Evolutionary conservation across 1,139 yeast species (phyloP), one percentile per base, ranked within the genome.

Genomic region (Cylindricascospora bacillispora): DNA sequence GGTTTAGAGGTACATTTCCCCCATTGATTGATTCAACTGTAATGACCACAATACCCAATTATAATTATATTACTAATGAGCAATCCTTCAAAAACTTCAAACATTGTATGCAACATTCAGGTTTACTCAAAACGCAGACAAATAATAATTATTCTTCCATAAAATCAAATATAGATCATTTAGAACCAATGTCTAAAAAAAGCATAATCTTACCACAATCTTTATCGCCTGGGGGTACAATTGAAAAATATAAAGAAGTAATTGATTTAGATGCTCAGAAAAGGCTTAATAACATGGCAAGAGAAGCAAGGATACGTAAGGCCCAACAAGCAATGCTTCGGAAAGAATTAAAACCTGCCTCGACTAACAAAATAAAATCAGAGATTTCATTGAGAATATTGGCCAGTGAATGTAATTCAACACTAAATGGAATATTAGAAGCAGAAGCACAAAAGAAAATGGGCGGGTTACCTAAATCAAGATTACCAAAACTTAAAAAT

Each of bases 221-320:
- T 1, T 67, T 86, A 48, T 85, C 95, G 17, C 97, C 97, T 11
- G 89, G 89, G 41, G 86, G 85, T 45, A 83, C 95, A 29, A 79
- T 75, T 53, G 76, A 67, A 56, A 86, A 86, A 57, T 86, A 86
- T 57, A 79, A 77, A 54, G 93, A 82, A 49, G 74, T 75, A 33
- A 46, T 54, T 15, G 59, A 55, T 34, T 31, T 51, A 26, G 56
- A 51, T 25, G 44, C 54, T 13, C 57, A 52, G 35, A 41, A 42
- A 29, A 51, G 40, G 32, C 34, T 52, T 20, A 52, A 52, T 33
- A 55, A 50, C 25, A 32, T 51, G 30, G 56, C 55, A 5, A 43
- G 55, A 23, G 53, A 52, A 32, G 50, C 54, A 17, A 49, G 56
- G 31, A 37, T 52, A 18, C 49, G 54, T 27, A 48, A 49, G 35